phyloP scores from a whole-genome alignment of 164 flowering plant genomes.

The Akebia trifoliata region DNA sequence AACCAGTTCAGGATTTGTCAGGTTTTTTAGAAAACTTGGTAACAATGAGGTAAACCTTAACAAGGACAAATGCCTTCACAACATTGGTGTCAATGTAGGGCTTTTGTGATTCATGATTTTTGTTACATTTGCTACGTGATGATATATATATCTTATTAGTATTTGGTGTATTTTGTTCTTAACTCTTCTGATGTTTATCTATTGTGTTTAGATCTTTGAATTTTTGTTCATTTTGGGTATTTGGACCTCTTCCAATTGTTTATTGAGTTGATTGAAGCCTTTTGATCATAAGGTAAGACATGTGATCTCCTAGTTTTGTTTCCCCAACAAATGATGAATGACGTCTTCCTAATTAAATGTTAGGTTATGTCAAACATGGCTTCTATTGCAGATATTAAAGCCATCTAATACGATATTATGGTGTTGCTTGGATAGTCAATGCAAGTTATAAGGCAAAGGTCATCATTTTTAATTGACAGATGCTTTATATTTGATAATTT shows the following conservation, averaged over 20 bases:
- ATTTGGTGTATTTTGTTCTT: background rate
- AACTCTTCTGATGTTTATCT: conserved; percentile 14
- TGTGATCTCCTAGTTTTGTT: background rate
- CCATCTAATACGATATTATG: conserved; percentile 86
- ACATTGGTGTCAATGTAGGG: too few species aligned
- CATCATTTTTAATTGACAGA: conserved; percentile 2
- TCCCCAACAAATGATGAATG: background rate
- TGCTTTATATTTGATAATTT: background rate
- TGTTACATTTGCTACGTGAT: background rate
- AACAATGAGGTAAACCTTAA: too few species aligned
- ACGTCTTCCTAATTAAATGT: conserved; percentile 4
- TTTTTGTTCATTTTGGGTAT: too few species aligned
- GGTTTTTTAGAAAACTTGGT: too few species aligned
- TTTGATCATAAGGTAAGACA: too few species aligned
- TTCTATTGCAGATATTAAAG: conserved; percentile 68
- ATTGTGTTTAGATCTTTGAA: conserved; percentile 63
- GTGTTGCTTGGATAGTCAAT: conserved; percentile 53
- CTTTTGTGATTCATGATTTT: too few species aligned
- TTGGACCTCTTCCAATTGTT: too few species aligned
- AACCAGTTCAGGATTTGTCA: too few species aligned
- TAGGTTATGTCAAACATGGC: conserved; percentile 98
- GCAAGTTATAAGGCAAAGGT: conserved; percentile 75
- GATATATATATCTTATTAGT: background rate
- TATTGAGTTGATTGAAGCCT: too few species aligned
- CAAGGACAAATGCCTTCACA: too few species aligned